phyloP scores from a whole-genome alignment of 768 basidiomycete species.

The Lepiota venenata region DNA sequence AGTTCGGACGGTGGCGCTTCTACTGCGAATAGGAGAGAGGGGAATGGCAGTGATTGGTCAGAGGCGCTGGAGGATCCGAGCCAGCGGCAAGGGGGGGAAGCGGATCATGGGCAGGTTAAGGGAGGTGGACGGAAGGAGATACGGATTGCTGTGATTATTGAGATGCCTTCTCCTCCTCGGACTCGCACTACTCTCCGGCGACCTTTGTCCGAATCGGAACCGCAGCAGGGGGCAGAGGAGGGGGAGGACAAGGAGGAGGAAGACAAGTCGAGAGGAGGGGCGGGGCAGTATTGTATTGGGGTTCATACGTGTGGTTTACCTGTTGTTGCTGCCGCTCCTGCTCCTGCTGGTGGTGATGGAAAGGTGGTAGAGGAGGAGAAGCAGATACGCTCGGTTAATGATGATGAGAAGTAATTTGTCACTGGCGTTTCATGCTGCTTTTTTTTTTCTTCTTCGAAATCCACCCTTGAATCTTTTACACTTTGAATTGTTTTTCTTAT shows the following conservation, averaged over 20 bases:
- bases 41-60: too few relatives aligned
- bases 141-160: slow-evolving; percentile 6
- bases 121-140: background rate
- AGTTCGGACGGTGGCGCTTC: background rate
- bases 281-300: slow-evolving; percentile 30
- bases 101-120: background rate
- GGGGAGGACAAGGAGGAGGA: background rate
- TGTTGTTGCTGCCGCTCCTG: background rate
- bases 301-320: slow-evolving; percentile 31
- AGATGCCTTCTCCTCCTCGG: slow-evolving; percentile 6
- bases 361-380: too few relatives aligned
- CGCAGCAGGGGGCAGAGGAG: too few relatives aligned
- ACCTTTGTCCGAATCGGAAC: too few relatives aligned
- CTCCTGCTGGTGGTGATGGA: too few relatives aligned
- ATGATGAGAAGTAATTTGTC: too few relatives aligned
- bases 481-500: too few relatives aligned
- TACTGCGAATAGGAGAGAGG: background rate
- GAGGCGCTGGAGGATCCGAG: too few relatives aligned
- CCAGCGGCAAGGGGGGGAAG: background rate
- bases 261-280: slow-evolving; percentile 10
- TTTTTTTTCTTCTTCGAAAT: too few relatives aligned
- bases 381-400: too few relatives aligned
- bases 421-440: too few relatives aligned
- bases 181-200: background rate
- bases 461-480: too few relatives aligned